Evolutionary conservation across 2,329 filamentous ascomycete species (phyloP), one percentile per base, ranked within the genome.

Genomic region (Claviceps pusilla): DNA sequence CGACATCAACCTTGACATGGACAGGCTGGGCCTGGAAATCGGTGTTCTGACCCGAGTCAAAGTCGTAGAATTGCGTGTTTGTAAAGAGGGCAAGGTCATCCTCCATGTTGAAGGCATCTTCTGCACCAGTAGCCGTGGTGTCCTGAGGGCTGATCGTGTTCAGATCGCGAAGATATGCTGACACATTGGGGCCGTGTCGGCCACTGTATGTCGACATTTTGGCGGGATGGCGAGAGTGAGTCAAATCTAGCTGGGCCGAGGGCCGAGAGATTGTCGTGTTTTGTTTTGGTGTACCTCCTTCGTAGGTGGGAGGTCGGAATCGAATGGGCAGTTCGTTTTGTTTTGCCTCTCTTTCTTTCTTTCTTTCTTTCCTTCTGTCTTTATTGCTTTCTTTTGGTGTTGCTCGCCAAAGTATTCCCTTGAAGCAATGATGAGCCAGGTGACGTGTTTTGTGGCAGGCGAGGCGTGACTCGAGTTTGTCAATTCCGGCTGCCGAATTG

Each of bases 121-220:
- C 76, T 9, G 55, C 49, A 33, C 77, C 66, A 29, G 48, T 19
- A 31, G 77, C 66, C 29, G 74, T 63, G 55, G 61, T 61, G 52
- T 75, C 78, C 57, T 84, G 76, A 53, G 85, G 79, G 62, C 82
- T 80, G 57, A 84, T 74, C 57, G 82, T 80, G 74, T 95, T 95
- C 63, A 96, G 76, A 61, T 90, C 86, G 64, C 87, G 85, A 60
- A 96, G 78, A 73, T 93, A 95, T 65, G 89, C 85, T 65, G 89
- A 89, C 71, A 95, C 87, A 69, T 95, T 95, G 65, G 87, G 85
- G 62, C 80, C 86, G 66, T 86, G 83, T 58, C 88, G 85, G 65
- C 83, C 84, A 69, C 78, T 83, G 77, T 82, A 89, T 67, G 75
- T 78, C 68, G 87, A 82, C 86, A 89, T 89, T 56, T 55, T 61